Conservation (phyloP, 1,284 basidiomycete species). For the Apiotrichum mycotoxinovorans region DNA sequence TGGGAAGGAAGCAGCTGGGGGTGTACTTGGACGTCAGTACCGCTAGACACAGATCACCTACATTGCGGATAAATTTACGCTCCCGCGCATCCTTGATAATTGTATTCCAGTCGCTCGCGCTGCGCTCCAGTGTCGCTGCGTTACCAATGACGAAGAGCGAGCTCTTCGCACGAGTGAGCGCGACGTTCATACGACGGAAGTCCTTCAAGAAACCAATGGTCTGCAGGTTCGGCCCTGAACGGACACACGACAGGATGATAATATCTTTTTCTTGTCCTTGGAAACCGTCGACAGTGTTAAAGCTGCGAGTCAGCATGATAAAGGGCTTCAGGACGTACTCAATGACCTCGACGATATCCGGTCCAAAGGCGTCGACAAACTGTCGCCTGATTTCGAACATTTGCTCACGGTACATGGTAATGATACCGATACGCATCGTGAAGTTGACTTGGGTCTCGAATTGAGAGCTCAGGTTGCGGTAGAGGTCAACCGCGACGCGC, state of each 20-base stretch:
- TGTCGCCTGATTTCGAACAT: slow-evolving; percentile 68
- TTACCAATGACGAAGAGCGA: slow-evolving; percentile 93
- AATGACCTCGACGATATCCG: slow-evolving; percentile 66
- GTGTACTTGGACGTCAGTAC: neutral
- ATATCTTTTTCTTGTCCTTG: slow-evolving; percentile 97
- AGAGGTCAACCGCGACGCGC: slow-evolving; percentile 73
- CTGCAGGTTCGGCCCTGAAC: slow-evolving; percentile 75
- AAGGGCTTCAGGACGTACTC: slow-evolving; percentile 52
- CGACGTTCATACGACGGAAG: slow-evolving; percentile 91
- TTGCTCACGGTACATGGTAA: slow-evolving; percentile 95
- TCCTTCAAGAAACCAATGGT: slow-evolving; percentile 84
- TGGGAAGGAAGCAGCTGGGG: neutral
- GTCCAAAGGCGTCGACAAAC: slow-evolving; percentile 72
- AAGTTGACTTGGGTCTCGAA: slow-evolving; percentile 62
- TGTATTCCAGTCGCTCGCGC: slow-evolving; percentile 71
- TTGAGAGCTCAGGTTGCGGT: slow-evolving; percentile 66
- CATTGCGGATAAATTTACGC: slow-evolving; percentile 50
- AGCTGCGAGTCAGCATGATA: slow-evolving; percentile 48
- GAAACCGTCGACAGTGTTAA: slow-evolving; percentile 97
- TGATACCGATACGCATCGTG: slow-evolving; percentile 77
- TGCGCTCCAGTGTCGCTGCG: slow-evolving; percentile 77
- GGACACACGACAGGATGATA: slow-evolving; percentile 90
- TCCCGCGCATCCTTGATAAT: slow-evolving; percentile 72
- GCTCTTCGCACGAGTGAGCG: slow-evolving; percentile 89
- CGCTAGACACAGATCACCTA: slow-evolving; percentile 26